Percentiles rank a stretch among this genome's conserved stretches.
phyloP scores from a whole-genome alignment of 306 rosid genomes.

The Casuarina equisetifolia region DNA sequence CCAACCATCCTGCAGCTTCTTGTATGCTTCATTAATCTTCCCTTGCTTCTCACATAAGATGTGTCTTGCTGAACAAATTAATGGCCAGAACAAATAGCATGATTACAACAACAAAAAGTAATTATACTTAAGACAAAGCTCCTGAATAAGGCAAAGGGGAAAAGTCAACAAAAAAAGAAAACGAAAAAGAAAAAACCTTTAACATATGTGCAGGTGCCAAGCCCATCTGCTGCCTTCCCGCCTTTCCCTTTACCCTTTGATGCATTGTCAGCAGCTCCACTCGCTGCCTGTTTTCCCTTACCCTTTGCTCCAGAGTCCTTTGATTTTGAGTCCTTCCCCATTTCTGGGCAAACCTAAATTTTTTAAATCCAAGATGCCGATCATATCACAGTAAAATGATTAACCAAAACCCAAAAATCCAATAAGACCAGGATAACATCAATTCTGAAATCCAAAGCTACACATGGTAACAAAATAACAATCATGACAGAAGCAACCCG shows the following conservation, averaged over 20 bases:
- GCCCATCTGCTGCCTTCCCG: constrained; percentile 77
- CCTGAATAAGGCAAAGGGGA: neutral
- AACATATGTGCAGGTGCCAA: constrained; percentile 96
- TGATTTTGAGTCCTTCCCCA: constrained; percentile 84
- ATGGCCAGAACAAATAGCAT: constrained; percentile 3
- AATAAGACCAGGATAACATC: neutral
- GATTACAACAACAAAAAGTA: neutral
- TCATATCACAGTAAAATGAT: neutral
- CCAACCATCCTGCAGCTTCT: constrained; percentile 97
- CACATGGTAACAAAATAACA: neutral
- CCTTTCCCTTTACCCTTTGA: constrained; percentile 89
- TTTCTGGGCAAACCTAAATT: constrained; percentile 33
- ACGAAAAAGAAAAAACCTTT: constrained; percentile 44
- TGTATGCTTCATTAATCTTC: constrained; percentile 91
- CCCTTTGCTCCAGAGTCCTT: constrained; percentile 79
- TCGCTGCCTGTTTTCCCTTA: constrained; percentile 76
- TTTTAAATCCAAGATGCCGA: neutral
- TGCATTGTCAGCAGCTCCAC: constrained; percentile 70
- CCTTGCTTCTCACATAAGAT: constrained; percentile 94
- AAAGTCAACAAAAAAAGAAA: neutral
- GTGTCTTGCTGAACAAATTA: constrained; percentile 69
- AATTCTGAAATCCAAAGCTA: neutral
- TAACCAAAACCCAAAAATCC: neutral
- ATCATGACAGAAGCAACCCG: neutral
- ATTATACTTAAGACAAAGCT: neutral